Evolutionary conservation across 2,329 filamentous ascomycete genomes (phyloP).

Genomic region (Colletotrichum theobromicola): DNA sequence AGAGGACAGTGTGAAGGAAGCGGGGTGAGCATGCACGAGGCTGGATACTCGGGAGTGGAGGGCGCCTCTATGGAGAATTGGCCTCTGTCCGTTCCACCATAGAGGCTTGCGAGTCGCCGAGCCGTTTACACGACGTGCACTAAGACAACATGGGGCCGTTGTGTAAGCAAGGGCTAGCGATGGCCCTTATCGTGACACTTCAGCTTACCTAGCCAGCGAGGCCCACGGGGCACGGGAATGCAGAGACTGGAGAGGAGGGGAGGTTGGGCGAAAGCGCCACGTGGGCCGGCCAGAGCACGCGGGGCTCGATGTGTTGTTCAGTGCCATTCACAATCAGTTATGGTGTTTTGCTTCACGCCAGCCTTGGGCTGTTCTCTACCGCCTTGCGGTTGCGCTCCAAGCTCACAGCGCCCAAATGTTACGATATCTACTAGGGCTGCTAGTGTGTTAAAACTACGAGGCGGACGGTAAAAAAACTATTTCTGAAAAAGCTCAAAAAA

Average conservation of each 20-base stretch:
- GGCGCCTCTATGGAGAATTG: background rate
- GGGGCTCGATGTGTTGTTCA: background rate
- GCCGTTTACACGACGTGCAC: background rate
- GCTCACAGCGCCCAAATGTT: background rate
- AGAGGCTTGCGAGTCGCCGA: conserved; percentile 1
- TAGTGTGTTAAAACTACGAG: background rate
- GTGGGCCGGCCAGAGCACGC: background rate
- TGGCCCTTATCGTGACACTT: background rate
- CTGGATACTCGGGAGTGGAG: conserved; percentile 1
- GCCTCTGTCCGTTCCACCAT: background rate
- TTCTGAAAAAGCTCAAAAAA: background rate
- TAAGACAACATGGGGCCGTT: background rate
- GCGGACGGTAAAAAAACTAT: background rate
- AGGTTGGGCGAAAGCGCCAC: conserved; percentile 9
- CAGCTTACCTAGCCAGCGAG: background rate
- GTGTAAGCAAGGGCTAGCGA: background rate
- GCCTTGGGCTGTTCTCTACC: background rate
- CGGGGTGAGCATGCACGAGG: background rate
- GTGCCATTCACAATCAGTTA: background rate
- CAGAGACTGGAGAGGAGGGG: background rate
- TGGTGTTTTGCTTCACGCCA: background rate
- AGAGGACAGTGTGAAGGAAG: background rate
- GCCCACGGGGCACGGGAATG: background rate
- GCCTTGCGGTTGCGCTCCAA: background rate
- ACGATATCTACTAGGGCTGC: background rate